These are phyloP conservation scores for Apiospora phragmitis DNA, from an alignment of 2,329 filamentous ascomycete genomes.

Conservation along the genomic window DNA sequence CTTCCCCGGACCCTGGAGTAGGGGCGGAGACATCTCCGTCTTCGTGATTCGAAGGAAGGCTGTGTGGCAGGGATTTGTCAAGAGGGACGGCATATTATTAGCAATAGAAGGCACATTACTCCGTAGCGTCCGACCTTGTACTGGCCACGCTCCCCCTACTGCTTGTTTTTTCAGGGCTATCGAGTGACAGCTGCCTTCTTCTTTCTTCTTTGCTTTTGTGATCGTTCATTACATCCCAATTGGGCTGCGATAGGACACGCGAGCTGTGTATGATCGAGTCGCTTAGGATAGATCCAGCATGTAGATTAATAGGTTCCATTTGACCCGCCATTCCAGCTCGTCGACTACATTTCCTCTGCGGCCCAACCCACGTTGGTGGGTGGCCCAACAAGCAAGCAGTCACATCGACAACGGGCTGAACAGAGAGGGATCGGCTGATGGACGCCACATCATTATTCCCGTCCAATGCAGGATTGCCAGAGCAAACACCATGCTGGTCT, in stretches of 20 bases:
- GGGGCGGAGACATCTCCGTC: neutral
- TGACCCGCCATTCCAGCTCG: neutral
- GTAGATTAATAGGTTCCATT: neutral
- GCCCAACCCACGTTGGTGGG: neutral
- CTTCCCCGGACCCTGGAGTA: neutral
- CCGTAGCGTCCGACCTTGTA: too few relatives aligned
- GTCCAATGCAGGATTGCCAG: neutral
- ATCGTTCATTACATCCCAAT: neutral
- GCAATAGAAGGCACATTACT: neutral
- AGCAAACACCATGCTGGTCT: neutral
- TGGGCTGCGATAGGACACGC: neutral
- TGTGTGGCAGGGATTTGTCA: neutral
- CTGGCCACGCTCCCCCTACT: neutral
- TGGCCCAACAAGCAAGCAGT: neutral
- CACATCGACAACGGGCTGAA: neutral
- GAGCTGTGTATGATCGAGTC: neutral
- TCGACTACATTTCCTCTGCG: neutral
- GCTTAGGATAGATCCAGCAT: neutral
- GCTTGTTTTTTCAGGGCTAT: neutral
- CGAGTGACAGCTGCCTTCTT: neutral
- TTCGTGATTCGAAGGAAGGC: neutral
- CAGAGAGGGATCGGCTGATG: neutral
- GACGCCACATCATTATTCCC: neutral
- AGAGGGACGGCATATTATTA: neutral
- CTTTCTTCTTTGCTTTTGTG: neutral